Conservation (phyloP, 805 yeast genomes). For the Kazachstania africana region DNA sequence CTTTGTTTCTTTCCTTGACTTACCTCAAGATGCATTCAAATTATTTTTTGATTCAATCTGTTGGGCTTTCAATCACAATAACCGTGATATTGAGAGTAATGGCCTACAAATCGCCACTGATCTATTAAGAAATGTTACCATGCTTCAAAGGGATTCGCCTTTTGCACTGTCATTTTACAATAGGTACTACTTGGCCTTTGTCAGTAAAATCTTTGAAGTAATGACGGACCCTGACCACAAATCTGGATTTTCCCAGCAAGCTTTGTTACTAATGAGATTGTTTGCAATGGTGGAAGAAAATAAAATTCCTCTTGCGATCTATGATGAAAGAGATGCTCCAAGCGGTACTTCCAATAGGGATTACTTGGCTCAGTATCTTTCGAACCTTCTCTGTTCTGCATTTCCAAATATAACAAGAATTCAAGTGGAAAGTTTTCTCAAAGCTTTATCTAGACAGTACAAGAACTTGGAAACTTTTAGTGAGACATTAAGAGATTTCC, state of each 20-base stretch:
- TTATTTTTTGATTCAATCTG: slow-evolving; percentile 79
- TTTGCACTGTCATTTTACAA: slow-evolving; percentile 74
- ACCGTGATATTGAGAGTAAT: slow-evolving; percentile 81
- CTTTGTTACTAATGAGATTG: slow-evolving; percentile 67
- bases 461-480: slow-evolving; percentile 60
- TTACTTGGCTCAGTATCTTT: slow-evolving; percentile 66
- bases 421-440: slow-evolving; percentile 69
- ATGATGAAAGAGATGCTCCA: slow-evolving; percentile 60
- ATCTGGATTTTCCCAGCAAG: slow-evolving; percentile 79
- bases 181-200: slow-evolving; percentile 70
- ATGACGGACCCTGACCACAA: slow-evolving; percentile 91
- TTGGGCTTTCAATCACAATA: slow-evolving; percentile 95
- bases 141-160: slow-evolving; percentile 43
- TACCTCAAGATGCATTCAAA: slow-evolving; percentile 79
- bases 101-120: slow-evolving; percentile 75
- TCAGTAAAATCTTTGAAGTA: slow-evolving; percentile 79
- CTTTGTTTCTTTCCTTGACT: slow-evolving; percentile 67
- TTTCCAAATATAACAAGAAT: slow-evolving; percentile 74
- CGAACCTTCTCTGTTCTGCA: slow-evolving; percentile 62
- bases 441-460: slow-evolving; percentile 57
- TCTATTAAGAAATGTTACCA: slow-evolving; percentile 67
- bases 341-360: slow-evolving; percentile 65
- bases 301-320: slow-evolving; percentile 60
- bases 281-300: slow-evolving; percentile 64
- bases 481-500: slow-evolving; percentile 77